Conservation (phyloP, 345 rosid genomes). For the Erodium maritimum region DNA sequence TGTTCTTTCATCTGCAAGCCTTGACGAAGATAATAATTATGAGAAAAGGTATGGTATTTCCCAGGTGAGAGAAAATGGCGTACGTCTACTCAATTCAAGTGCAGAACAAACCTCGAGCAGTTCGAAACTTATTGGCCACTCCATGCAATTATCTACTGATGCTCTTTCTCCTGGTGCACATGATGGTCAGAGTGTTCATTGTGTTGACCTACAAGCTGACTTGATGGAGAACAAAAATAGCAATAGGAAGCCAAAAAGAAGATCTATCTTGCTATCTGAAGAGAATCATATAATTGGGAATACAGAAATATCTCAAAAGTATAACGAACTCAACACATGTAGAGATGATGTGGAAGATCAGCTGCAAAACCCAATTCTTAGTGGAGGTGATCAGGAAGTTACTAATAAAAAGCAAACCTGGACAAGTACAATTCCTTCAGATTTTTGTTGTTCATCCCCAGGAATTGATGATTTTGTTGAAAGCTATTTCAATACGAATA, state of each 20-base stretch:
- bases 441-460: slow-evolving; percentile 18
- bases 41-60: slow-evolving; percentile 14
- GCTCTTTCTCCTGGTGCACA: slow-evolving; percentile 20
- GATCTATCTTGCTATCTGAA: slow-evolving; percentile 38
- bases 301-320: slow-evolving; percentile 25
- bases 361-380: slow-evolving; percentile 7
- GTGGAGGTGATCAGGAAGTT: slow-evolving; percentile 11
- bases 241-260: slow-evolving; percentile 46
- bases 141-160: slow-evolving; percentile 16
- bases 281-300: slow-evolving; percentile 23
- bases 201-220: slow-evolving; percentile 30
- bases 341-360: slow-evolving; percentile 17
- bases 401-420: slow-evolving; percentile 13
- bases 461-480: slow-evolving; percentile 43
- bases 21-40: slow-evolving; percentile 12
- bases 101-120: slow-evolving; percentile 23
- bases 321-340: slow-evolving; percentile 17
- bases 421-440: slow-evolving; percentile 13
- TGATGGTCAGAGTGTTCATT: slow-evolving; percentile 27
- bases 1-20: slow-evolving; percentile 11
- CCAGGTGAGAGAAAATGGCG: slow-evolving; percentile 24
- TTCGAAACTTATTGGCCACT: slow-evolving; percentile 9
- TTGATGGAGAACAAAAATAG: slow-evolving; percentile 37
- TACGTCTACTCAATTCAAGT: slow-evolving; percentile 18
- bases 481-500: slow-evolving; percentile 36